phyloP scores from a whole-genome alignment of 2,329 filamentous ascomycete genomes.

The Botrytis fabae region DNA sequence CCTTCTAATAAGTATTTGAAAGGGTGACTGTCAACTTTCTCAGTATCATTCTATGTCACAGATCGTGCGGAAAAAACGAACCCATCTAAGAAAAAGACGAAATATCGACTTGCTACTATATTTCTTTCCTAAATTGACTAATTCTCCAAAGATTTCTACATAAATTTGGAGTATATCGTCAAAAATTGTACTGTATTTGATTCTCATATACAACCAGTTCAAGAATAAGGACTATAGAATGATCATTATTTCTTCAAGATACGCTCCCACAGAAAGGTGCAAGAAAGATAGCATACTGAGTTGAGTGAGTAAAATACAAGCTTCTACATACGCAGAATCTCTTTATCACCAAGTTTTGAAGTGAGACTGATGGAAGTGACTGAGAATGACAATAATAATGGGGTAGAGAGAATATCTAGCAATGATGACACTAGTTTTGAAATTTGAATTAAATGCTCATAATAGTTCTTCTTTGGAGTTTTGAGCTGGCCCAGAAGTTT shows the following conservation, averaged over 20 bases:
- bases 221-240: not conserved
- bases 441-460: not conserved
- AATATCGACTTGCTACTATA: not conserved
- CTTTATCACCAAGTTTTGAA: not conserved
- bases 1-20: not conserved
- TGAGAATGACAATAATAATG: not conserved
- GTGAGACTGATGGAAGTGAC: not conserved
- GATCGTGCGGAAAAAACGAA: not conserved
- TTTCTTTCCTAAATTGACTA: not conserved
- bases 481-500: not conserved
- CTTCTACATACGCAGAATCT: accelerated
- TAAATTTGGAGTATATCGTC: not conserved
- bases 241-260: not conserved
- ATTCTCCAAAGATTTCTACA: not conserved
- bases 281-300: not conserved
- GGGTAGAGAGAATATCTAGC: not conserved
- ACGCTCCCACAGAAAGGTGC: not conserved
- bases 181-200: not conserved
- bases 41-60: not conserved
- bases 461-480: not conserved
- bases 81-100: not conserved
- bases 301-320: not conserved
- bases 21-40: not conserved
- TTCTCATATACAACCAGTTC: no score
- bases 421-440: not conserved